Percentiles rank a stretch among this genome's conserved stretches.
Conservation (phyloP, 2,329 filamentous ascomycete species). For the Pseudocercospora vitis region DNA sequence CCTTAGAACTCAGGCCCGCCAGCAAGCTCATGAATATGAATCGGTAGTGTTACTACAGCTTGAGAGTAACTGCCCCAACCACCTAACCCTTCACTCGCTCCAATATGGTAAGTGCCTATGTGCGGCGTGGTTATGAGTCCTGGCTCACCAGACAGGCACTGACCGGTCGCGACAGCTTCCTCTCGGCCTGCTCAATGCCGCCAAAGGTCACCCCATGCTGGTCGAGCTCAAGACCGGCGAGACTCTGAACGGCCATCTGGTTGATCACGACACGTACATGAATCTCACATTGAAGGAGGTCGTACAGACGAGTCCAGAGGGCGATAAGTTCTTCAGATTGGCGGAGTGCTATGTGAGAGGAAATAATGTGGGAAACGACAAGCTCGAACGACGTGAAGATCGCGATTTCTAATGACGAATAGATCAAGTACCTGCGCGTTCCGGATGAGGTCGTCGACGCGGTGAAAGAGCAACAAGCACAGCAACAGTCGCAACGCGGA, state of each 20-base stretch:
- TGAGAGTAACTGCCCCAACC: no score
- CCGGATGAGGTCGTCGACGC: conserved; percentile 95
- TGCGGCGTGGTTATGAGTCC: neutral
- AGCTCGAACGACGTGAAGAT: neutral
- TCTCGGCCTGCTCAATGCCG: conserved; percentile 83
- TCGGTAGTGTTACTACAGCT: no score
- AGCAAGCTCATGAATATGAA: no score
- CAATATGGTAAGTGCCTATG: no score
- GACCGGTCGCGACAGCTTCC: conserved; percentile 53
- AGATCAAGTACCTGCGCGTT: conserved; percentile 98
- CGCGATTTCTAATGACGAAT: conserved; percentile 23
- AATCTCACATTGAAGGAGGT: conserved; percentile 97
- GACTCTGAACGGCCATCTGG: conserved; percentile 91
- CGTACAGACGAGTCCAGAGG: conserved; percentile 91
- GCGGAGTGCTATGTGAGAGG: conserved; percentile 95
- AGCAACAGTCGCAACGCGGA: conserved; percentile 58
- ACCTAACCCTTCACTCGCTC: no score
- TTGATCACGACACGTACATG: conserved; percentile 99
- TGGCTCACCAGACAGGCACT: conserved; percentile 30
- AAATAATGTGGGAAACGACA: conserved; percentile 73
- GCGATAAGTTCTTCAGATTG: conserved; percentile 88
- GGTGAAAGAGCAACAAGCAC: conserved; percentile 83
- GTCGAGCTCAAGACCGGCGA: conserved; percentile 97
- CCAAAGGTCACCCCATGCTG: conserved; percentile 96
- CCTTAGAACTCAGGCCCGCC: neutral